These are phyloP conservation scores for Candida smagusa DNA, from an alignment of 1,139 yeast genomes.

Conservation along the genomic window DNA sequence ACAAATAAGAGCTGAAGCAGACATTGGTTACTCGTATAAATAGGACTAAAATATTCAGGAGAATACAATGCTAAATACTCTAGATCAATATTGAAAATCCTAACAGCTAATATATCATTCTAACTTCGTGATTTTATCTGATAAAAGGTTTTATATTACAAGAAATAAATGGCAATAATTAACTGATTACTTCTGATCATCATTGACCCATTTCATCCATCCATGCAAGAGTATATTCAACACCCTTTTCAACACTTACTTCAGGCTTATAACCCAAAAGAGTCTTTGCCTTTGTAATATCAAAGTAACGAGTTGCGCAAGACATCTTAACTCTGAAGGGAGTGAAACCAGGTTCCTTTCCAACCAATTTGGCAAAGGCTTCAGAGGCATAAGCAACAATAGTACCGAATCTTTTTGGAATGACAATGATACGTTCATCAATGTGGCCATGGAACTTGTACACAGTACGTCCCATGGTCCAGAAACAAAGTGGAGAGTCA, in stretches of 20 bases:
- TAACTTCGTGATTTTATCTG: neutral
- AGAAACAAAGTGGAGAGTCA: constrained; percentile 92
- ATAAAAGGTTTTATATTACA: neutral
- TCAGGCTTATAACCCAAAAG: constrained; percentile 77
- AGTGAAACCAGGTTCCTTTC: constrained; percentile 92
- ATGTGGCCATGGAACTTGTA: constrained; percentile 95
- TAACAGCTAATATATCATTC: too few relatives aligned
- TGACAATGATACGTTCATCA: constrained; percentile 64
- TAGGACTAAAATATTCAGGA: too few relatives aligned
- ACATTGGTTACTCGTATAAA: too few relatives aligned
- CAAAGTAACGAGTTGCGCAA: constrained; percentile 94
- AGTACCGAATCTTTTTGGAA: constrained; percentile 72
- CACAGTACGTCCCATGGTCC: constrained; percentile 95
- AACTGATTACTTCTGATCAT: neutral
- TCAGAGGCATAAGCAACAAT: constrained; percentile 78
- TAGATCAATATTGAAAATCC: too few relatives aligned
- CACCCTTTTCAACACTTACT: constrained; percentile 80
- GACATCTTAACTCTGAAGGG: constrained; percentile 92
- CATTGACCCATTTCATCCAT: constrained; percentile 59
- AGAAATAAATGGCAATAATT: too few relatives aligned
- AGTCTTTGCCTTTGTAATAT: constrained; percentile 80
- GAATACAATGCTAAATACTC: too few relatives aligned
- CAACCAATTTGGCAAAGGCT: constrained; percentile 60
- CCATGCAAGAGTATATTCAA: constrained; percentile 78
- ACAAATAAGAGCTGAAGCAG: too few relatives aligned